Base-by-base conservation (phyloP, 2,329 filamentous ascomycete genomes). In the Calonectria pseudoreteaudii region DNA sequence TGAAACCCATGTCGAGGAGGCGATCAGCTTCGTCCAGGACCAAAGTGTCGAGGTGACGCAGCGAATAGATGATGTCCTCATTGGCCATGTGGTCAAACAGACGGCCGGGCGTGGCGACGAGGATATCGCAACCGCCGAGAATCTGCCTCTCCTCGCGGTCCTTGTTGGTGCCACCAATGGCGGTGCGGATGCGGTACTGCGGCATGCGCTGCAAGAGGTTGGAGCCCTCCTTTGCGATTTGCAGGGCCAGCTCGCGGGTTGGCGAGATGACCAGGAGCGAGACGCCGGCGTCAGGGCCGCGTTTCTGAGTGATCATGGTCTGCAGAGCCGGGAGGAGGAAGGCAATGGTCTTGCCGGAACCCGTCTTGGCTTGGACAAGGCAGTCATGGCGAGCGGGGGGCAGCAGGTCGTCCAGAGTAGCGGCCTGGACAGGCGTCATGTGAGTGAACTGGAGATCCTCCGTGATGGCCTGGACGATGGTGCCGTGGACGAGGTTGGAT, bases 271-370 rank as follows among this genome's bases (percentile, higher is more conserved):
- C 88, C n/a, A 94, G 87, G 2, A 92, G 86, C 18, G 90, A 89
- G 41, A 93, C 86, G 81, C 83, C 88, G 75, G 80, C 82, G 36
- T 75, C 83, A 13, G 76, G 71, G 18, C 79, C 77, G 30, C 78
- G 74, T 68, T 83, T 83, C 71, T 83, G 83, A 65, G 84, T 85
- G 78, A 96, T 87, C 80, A 97, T 93, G 73, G 91, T 94, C 83
- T 97, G 94, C 44, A 97, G 86, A n/a, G 94, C 90, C n/a, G 95
- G 95, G 4, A 97, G 86, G 44, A 97, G 88, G 85, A 97, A 97
- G 62, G 93, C 95, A 70, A 97, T 85, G 0, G 95, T 97, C 86
- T 97, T 97, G 79, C 95, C 95, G 0, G 95, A 97, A 77, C 95
- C 95, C 0, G 95, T 97, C 86, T 94, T 96, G 66, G 95, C 95